Conservation (phyloP, 73 alveolate species). For the Tetrahymena elliotti region DNA sequence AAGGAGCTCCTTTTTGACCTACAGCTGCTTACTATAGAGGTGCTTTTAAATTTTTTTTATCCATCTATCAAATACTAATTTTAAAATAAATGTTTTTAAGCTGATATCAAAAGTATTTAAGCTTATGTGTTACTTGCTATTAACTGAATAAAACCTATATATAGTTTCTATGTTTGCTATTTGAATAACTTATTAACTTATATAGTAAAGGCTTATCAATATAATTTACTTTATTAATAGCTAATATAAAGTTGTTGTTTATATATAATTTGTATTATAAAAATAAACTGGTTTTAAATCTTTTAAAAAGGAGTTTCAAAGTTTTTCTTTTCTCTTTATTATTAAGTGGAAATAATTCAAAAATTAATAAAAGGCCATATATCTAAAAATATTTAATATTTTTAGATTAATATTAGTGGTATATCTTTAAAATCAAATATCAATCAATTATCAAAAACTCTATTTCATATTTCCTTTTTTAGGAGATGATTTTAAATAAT, state of each 20-base stretch:
- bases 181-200: not conserved
- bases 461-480: too few relatives aligned
- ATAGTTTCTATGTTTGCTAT: not conserved
- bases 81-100: not conserved
- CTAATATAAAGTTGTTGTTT: not conserved
- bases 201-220: not conserved
- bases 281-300: not conserved
- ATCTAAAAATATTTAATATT: not conserved
- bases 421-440: not conserved
- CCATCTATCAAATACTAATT: not conserved
- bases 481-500: not conserved
- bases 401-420: not conserved
- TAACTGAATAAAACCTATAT: not conserved
- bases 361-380: not conserved
- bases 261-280: not conserved
- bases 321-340: not conserved
- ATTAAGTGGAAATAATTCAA: not conserved
- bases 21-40: not conserved
- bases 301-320: not conserved
- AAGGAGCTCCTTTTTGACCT: not conserved
- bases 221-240: not conserved
- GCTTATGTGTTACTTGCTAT: not conserved
- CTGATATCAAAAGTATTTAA: not conserved
- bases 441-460: not conserved
- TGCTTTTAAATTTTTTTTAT: not conserved